phyloP scores from a whole-genome alignment of 768 basidiomycete genomes.

The Lactarius akahatsu region DNA sequence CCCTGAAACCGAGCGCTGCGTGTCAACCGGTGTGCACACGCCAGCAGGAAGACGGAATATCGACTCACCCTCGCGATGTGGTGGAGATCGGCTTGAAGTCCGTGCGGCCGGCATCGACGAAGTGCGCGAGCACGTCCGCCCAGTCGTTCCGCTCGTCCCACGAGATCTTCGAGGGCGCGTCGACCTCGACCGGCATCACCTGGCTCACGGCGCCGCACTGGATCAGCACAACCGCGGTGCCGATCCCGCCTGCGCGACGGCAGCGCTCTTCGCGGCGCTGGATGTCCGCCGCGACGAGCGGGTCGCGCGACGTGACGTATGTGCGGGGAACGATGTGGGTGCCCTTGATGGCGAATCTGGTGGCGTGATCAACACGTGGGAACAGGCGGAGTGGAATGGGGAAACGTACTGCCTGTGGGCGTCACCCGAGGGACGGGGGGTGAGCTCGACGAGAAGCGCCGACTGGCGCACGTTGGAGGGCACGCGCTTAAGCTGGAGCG shows the following conservation, averaged over 20 bases:
- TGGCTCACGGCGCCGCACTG: slow-evolving; percentile 76
- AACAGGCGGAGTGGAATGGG: neutral
- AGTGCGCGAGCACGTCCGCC: slow-evolving; percentile 64
- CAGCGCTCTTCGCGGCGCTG: slow-evolving; percentile 78
- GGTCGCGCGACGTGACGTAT: slow-evolving; percentile 64
- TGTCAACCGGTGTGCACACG: slow-evolving; percentile 5
- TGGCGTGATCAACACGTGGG: slow-evolving; percentile 1
- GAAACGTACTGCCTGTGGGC: slow-evolving; percentile 60
- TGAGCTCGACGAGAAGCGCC: slow-evolving; percentile 71
- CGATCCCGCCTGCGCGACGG: slow-evolving; percentile 72
- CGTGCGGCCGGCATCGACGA: slow-evolving; percentile 67
- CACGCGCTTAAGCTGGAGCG: slow-evolving; percentile 74
- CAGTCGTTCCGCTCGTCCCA: slow-evolving; percentile 80
- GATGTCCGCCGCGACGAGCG: slow-evolving; percentile 73
- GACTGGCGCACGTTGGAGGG: slow-evolving; percentile 77
- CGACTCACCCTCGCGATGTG: slow-evolving; percentile 66
- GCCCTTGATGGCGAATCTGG: slow-evolving; percentile 63
- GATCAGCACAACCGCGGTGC: slow-evolving; percentile 69
- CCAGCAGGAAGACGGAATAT: neutral
- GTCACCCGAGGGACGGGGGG: slow-evolving; percentile 54
- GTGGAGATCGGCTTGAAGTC: slow-evolving; percentile 86
- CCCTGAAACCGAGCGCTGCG: slow-evolving; percentile 10
- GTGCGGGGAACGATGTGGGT: slow-evolving; percentile 72
- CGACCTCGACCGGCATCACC: slow-evolving; percentile 86
- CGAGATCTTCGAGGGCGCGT: slow-evolving; percentile 69